phyloP scores from a whole-genome alignment of 1,284 basidiomycete species.

The Pseudozyma sp. region DNA sequence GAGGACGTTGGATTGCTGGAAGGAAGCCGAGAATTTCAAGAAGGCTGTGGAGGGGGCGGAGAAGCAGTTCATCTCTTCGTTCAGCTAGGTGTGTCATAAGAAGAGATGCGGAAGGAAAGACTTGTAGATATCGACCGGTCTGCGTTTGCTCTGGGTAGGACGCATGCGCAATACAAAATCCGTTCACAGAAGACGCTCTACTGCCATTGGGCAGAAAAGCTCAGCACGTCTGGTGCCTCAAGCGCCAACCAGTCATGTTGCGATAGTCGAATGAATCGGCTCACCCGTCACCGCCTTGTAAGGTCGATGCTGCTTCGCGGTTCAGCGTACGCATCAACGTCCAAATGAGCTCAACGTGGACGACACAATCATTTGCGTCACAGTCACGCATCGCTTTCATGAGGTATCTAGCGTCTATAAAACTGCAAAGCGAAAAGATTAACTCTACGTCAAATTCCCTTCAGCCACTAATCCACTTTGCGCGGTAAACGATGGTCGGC shows the following conservation, averaged over 20 bases:
- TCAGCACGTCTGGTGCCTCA: no score
- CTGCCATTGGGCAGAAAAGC: no score
- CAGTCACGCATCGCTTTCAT: not conserved
- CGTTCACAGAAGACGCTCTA: no score
- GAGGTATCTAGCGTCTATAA: not conserved
- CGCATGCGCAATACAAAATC: not conserved
- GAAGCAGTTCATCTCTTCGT: conserved; percentile 65
- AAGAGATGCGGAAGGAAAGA: not conserved
- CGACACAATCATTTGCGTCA: not conserved
- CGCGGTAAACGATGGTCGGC: conserved; percentile 55
- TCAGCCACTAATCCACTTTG: conserved; percentile 42
- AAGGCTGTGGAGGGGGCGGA: conserved; percentile 78
- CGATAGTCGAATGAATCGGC: no score
- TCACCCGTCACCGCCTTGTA: no score
- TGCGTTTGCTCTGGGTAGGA: not conserved
- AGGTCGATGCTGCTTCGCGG: not conserved
- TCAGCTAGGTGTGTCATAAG: conserved; percentile 12
- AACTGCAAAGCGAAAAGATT: not conserved
- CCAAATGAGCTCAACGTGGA: not conserved
- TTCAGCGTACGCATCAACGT: not conserved
- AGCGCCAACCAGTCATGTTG: no score
- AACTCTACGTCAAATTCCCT: not conserved
- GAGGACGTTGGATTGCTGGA: conserved; percentile 81
- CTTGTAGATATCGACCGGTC: conserved; percentile 2
- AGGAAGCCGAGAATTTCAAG: conserved; percentile 80